These are phyloP conservation scores for Aschersonia sp. DNA, from an alignment of 2,329 filamentous ascomycete species.

Conservation along the genomic window DNA sequence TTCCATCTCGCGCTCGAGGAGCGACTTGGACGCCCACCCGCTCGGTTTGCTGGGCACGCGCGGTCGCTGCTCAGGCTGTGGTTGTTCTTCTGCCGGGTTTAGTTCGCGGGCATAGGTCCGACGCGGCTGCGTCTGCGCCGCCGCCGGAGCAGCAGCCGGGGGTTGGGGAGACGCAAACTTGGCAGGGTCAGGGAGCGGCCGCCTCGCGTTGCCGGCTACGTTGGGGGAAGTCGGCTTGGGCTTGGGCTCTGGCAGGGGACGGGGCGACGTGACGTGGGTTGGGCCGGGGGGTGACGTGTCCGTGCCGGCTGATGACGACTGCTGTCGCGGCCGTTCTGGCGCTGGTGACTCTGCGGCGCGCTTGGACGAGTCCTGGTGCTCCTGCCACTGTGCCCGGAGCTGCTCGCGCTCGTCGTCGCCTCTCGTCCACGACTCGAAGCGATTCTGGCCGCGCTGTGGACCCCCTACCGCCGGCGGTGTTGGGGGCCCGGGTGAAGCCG, in stretches of 20 bases:
- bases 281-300: neutral
- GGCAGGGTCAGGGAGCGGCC: slow-evolving; percentile 39
- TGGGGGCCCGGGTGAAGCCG: slow-evolving; percentile 1
- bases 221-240: slow-evolving; percentile 21
- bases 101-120: too few relatives aligned
- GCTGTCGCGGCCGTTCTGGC: slow-evolving; percentile 10
- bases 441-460: slow-evolving; percentile 15
- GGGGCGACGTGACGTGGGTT: slow-evolving; percentile 5
- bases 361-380: slow-evolving; percentile 19
- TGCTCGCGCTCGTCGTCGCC: slow-evolving; percentile 49
- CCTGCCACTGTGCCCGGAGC: slow-evolving; percentile 38
- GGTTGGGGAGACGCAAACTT: slow-evolving; percentile 12
- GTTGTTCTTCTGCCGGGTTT: too few relatives aligned
- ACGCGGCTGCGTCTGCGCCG: slow-evolving; percentile 40
- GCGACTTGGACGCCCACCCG: slow-evolving; percentile 51
- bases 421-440: slow-evolving; percentile 48
- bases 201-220: slow-evolving; percentile 15
- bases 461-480: slow-evolving; percentile 2
- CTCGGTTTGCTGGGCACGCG: slow-evolving; percentile 28
- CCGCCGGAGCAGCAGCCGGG: slow-evolving; percentile 21
- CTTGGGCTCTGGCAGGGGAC: slow-evolving; percentile 28
- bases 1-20: slow-evolving; percentile 71
- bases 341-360: neutral
- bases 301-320: neutral
- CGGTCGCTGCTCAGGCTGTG: too few relatives aligned